These are phyloP conservation scores for Candida montana DNA, from an alignment of 805 yeast genomes.

Conservation along the genomic window DNA sequence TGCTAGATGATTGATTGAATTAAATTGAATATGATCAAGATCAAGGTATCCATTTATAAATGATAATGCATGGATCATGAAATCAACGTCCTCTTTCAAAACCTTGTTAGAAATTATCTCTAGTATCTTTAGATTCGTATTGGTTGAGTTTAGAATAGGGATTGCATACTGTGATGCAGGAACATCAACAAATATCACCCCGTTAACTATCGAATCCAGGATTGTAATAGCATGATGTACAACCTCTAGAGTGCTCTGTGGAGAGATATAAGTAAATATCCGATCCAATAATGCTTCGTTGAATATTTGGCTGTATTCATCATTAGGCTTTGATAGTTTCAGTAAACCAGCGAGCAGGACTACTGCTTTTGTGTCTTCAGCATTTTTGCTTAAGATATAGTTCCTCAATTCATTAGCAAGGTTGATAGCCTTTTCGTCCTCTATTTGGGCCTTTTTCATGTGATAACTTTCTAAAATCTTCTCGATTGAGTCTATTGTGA, in stretches of 20 bases:
- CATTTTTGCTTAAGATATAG: conserved; percentile 36
- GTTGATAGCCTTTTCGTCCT: conserved; percentile 16
- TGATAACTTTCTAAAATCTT: conserved; percentile 16
- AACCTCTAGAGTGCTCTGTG: conserved; percentile 32
- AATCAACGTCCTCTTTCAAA: conserved; percentile 19
- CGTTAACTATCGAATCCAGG: conserved; percentile 17
- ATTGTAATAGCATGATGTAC: conserved; percentile 42
- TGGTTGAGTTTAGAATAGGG: conserved; percentile 15
- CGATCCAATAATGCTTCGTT: conserved; percentile 37
- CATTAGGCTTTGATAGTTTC: conserved; percentile 39
- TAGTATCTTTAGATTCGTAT: conserved; percentile 12
- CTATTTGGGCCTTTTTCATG: conserved; percentile 14
- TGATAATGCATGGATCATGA: conserved; percentile 16
- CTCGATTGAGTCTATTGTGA: conserved; percentile 16
- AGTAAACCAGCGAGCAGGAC: conserved; percentile 48
- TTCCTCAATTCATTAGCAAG: conserved; percentile 29
- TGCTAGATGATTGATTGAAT: conserved; percentile 28
- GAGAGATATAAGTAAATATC: conserved; percentile 36
- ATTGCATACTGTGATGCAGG: conserved; percentile 12
- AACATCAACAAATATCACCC: conserved; percentile 18
- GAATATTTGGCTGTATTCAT: conserved; percentile 30
- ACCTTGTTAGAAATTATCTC: conserved; percentile 17
- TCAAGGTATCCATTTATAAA: conserved; percentile 19
- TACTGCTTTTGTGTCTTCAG: conserved; percentile 47
- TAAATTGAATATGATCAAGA: conserved; percentile 16